A percentile compares a stretch with the other conserved stretches of the same genome.
Conservation (phyloP, 768 basidiomycete species). For the Pulveroboletus sp. region DNA sequence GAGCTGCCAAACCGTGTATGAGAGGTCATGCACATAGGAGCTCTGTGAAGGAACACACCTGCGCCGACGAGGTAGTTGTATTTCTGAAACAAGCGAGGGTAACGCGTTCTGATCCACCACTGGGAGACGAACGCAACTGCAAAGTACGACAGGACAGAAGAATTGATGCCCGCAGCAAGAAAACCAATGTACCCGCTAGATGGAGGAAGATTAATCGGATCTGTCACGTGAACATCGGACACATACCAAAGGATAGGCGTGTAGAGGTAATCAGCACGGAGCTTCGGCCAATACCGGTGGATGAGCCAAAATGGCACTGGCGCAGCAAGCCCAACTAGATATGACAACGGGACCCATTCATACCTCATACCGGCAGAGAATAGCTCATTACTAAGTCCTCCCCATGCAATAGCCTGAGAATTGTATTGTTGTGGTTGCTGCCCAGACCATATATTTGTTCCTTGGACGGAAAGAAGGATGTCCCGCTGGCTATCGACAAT, state of each 20-base stretch:
- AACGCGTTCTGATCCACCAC: constrained; percentile 36
- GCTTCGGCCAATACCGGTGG: constrained; percentile 34
- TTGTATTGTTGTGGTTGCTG: constrained; percentile 29
- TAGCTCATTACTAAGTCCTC: constrained; percentile 34
- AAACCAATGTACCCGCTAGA: constrained; percentile 17
- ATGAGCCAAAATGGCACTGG: constrained; percentile 41
- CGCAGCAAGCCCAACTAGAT: constrained; percentile 29
- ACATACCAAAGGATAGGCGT: constrained; percentile 27
- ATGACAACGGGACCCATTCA: constrained; percentile 39
- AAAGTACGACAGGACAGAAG: constrained; percentile 16
- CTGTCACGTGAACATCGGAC: not conserved
- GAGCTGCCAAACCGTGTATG: constrained; percentile 15
- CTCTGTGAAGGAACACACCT: constrained; percentile 22
- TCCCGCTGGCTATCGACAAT: constrained; percentile 49
- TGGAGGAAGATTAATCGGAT: not conserved
- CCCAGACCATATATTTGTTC: constrained; percentile 39
- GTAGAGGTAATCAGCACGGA: constrained; percentile 24
- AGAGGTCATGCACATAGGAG: no score
- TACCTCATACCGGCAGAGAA: constrained; percentile 30
- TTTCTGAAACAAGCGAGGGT: constrained; percentile 34
- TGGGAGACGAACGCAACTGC: constrained; percentile 31
- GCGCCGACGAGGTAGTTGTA: constrained; percentile 40
- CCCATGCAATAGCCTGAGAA: constrained; percentile 36
- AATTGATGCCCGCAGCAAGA: constrained; percentile 27
- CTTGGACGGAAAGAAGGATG: constrained; percentile 49